Evolutionary conservation across 2,329 filamentous ascomycete species (phyloP).

Genomic region (Colletotrichum orbiculare): DNA sequence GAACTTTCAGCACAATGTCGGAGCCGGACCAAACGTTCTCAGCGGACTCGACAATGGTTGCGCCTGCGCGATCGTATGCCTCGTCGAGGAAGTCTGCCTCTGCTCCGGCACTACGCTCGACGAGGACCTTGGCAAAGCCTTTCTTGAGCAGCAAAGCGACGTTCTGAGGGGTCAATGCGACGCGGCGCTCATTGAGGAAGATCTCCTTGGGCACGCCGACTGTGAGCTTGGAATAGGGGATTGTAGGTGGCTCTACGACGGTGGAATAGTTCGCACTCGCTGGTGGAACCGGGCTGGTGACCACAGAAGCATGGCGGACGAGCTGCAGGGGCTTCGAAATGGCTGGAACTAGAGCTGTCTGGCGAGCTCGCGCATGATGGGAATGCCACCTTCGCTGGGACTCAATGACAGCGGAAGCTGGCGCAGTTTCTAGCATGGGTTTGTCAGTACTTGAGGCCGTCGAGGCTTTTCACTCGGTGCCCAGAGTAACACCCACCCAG

Average conservation of each 20-base stretch:
- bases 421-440: slow-evolving; percentile 11
- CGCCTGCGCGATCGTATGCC: slow-evolving; percentile 82
- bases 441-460: slow-evolving; percentile 5
- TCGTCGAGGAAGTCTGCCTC: slow-evolving; percentile 82
- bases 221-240: slow-evolving; percentile 77
- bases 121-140: slow-evolving; percentile 79
- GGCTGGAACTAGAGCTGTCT: slow-evolving; percentile 43
- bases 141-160: slow-evolving; percentile 86
- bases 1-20: slow-evolving; percentile 87
- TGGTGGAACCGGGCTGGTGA: slow-evolving; percentile 40
- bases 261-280: slow-evolving; percentile 51
- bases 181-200: slow-evolving; percentile 82
- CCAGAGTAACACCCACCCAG: slow-evolving; percentile 23
- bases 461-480: background rate
- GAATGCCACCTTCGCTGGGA: slow-evolving; percentile 48
- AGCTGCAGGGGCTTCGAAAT: slow-evolving; percentile 49
- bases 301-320: slow-evolving; percentile 52
- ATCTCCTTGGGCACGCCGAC: slow-evolving; percentile 85
- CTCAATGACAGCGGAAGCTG: slow-evolving; percentile 2
- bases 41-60: slow-evolving; percentile 76
- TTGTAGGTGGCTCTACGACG: slow-evolving; percentile 54
- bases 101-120: slow-evolving; percentile 84
- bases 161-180: slow-evolving; percentile 87
- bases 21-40: slow-evolving; percentile 77
- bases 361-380: slow-evolving; percentile 49